Evolutionary conservation across 2,329 filamentous ascomycete genomes (phyloP), one percentile per base, ranked within the genome.

Genomic region (Ophiostoma sp.): DNA sequence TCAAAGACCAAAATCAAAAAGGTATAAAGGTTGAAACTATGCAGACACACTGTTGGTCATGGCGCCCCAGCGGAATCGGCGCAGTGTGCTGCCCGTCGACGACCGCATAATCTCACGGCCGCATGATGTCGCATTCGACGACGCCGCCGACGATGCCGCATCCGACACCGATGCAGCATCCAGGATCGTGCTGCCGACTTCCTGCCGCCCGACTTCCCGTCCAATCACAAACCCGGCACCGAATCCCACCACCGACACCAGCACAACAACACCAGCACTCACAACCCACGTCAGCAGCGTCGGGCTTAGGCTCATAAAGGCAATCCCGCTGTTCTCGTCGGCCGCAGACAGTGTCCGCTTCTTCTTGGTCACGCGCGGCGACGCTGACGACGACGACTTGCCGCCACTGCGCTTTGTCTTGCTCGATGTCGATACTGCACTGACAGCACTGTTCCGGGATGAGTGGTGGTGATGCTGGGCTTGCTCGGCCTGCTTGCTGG

Each of bases 221-320:
- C 89, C 88, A 71, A 90, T 87, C 33, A 89, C 87, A 31, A 72
- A 75, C 13, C 89, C 88, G 10, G 88, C 88, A 2, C 88, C 87
- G 74, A 91, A 90, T 1, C 88, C 88, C 44, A 90, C 87, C 1
- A 89, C 88, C 8, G 86, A 88, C 3, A 90, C 85, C 13, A 91
- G 81, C 10, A 90, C 87, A 1, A 90, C 86, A 0, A 90, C 88
- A 23, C 89, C 88, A 8, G 88, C 88, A 70, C 86, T 87, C 69
- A 90, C 83, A 6, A 88, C 86, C 86, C 87, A 90, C 0, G 87
- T 87, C 67, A 89, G 77, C 8, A 89, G 78, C 1, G 87, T 89
- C 44, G 87, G 87, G 68, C 84, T 87, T 68, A 89, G 82, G 48
- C 83, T 76, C 8, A 78, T 74, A 10, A 77, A 75, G 2, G 44